Conservation (phyloP, 495 filamentous ascomycete genomes). For the Aspergillus diversus region DNA sequence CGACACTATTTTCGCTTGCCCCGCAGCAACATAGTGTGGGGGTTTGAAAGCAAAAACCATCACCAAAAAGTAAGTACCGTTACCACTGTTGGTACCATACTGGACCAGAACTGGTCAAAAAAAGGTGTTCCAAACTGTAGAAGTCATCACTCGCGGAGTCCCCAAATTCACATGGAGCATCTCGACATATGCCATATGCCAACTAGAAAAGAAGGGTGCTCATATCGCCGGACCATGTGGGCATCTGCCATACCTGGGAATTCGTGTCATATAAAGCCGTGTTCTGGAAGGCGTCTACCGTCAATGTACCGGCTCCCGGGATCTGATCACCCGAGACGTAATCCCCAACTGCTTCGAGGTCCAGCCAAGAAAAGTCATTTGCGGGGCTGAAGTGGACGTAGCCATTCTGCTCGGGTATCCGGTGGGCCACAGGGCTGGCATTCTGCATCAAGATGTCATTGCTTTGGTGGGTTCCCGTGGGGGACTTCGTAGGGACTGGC, state of each 20-base stretch:
- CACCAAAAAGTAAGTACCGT: not conserved
- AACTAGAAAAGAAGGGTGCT: slow-evolving; percentile 47
- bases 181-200: not conserved
- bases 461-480: slow-evolving; percentile 37
- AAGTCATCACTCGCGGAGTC: not conserved
- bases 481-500: slow-evolving; percentile 26
- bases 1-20: slow-evolving; percentile 14
- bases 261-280: slow-evolving; percentile 35
- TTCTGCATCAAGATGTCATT: slow-evolving; percentile 39
- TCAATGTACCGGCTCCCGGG: slow-evolving; percentile 38
- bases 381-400: slow-evolving; percentile 54
- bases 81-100: not conserved
- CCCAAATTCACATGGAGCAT: too few species aligned
- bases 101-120: not conserved
- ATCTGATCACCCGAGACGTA: slow-evolving; percentile 55
- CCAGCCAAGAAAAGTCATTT: slow-evolving; percentile 62
- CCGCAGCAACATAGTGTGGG: slow-evolving; percentile 22
- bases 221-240: slow-evolving; percentile 49
- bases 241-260: slow-evolving; percentile 44
- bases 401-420: slow-evolving; percentile 33
- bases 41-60: not conserved
- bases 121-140: not conserved
- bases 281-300: slow-evolving; percentile 45
- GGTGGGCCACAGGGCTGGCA: slow-evolving; percentile 29
- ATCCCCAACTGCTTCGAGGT: slow-evolving; percentile 59